Evolutionary conservation across 1,139 yeast genomes (phyloP), one percentile per base, ranked within the genome.

Genomic region (Ogataea hybrid): DNA sequence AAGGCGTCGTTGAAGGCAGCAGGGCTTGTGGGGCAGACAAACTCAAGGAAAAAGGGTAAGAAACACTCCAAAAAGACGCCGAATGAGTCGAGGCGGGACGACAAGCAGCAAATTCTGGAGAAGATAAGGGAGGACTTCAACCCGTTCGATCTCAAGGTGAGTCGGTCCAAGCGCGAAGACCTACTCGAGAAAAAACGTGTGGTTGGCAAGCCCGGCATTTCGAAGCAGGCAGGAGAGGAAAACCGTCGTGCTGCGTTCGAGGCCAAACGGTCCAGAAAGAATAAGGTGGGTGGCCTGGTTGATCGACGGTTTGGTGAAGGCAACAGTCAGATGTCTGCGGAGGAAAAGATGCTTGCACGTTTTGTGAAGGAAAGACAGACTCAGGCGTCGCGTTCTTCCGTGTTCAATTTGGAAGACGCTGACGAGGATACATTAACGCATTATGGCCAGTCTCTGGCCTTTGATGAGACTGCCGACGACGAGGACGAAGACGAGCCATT

Each of bases 301-400:
- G 98, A 94, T 69, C 75, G 88, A 54, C 79, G 98, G 65, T 92
- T 94, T 63, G 99, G 98, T 61, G 98, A 92, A 60, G 77, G 79
- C 54, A 82, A 87, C 63, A 69, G 75, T 27, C 67, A 73, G 37
- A 60, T 94, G 70, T 77, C 84, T 16, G 81, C 81, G 11, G 98
- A 94, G 63, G 97, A 92, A 57, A 87, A 85, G 62, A 90, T 90
- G 96, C 75, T 92, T 66, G 96, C 85, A 58, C 81, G 98, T 68
- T 94, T 88, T 67, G 86, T 96, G 2, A 77, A 82, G 46, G 98
- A 92, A 69, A 76, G 87, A 61, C 94, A 86, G 61, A 58, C 70
- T 20, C 73, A 76, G 39, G 67, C 78, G 2, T 69, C 73, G 16
- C 79, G 73, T 55, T 68, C 69, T 46, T 75, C 79, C 36, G 62